These are phyloP conservation scores for Albophoma yamanashiensis DNA, from an alignment of 2,329 filamentous ascomycete species.

Conservation along the genomic window DNA sequence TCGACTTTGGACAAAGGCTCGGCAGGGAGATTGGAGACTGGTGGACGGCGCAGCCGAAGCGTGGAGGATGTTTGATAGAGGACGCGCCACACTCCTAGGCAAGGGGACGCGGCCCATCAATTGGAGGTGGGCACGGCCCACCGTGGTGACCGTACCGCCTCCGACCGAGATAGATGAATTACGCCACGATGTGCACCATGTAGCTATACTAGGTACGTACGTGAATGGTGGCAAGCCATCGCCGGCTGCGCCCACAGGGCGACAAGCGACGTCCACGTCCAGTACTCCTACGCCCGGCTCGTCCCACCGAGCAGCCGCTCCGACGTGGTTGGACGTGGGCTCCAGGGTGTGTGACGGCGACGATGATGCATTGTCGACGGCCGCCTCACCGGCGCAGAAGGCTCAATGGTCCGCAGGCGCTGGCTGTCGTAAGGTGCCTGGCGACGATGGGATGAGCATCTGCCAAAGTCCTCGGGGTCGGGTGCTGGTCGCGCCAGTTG, in stretches of 20 bases:
- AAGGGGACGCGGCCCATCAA: not conserved
- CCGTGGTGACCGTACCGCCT: not conserved
- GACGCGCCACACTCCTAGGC: not conserved
- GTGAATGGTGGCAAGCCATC: not conserved
- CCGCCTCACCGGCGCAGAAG: not conserved
- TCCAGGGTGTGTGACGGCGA: not conserved
- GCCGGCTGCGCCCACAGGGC: not conserved
- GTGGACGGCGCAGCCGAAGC: not conserved
- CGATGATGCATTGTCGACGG: not conserved
- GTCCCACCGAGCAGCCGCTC: not conserved
- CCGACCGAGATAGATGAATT: not conserved
- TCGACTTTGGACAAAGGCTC: not conserved
- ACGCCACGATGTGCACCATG: conserved; percentile 1
- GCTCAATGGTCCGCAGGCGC: not conserved
- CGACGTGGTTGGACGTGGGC: not conserved
- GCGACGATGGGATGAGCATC: not conserved
- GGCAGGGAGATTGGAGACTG: not conserved
- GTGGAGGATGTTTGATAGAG: not conserved
- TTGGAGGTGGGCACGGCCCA: not conserved
- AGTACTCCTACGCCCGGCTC: not conserved
- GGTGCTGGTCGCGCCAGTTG: not conserved
- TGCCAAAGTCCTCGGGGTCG: not conserved
- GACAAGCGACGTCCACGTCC: not conserved
- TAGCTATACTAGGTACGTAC: too few species aligned
- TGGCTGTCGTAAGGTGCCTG: not conserved